Evolutionary conservation across 2,329 filamentous ascomycete species (phyloP).

Genomic region (Ramularia collo-cygni): DNA sequence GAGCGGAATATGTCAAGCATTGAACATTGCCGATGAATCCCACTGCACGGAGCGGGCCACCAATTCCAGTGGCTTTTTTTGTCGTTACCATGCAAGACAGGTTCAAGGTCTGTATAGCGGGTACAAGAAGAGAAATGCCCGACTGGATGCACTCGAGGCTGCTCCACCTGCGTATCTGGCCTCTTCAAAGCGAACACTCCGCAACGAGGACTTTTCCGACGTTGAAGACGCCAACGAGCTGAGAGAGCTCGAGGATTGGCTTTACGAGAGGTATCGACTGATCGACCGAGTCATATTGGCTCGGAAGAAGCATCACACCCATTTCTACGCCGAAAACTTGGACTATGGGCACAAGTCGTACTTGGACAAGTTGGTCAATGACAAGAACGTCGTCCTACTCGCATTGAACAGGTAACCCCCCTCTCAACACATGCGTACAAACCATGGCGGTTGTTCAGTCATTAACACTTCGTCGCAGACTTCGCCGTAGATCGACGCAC

Average conservation of each 20-base stretch:
- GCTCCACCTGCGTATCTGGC: constrained; percentile 35
- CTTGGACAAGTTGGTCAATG: constrained; percentile 32
- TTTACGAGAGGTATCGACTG: constrained; percentile 34
- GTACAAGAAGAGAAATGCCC: constrained; percentile 43
- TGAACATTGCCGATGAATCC: constrained; percentile 1
- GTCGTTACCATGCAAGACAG: constrained; percentile 37
- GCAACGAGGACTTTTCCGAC: constrained; percentile 36
- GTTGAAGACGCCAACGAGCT: constrained; percentile 34
- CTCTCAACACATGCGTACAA: too few species aligned
- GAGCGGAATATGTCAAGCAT: background rate
- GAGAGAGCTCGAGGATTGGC: constrained; percentile 35
- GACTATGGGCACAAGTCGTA: constrained; percentile 41
- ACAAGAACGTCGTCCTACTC: constrained; percentile 32
- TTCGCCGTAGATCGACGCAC: constrained; percentile 38
- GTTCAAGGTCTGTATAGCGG: constrained; percentile 43
- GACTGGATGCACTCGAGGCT: constrained; percentile 35
- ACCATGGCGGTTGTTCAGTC: too few species aligned
- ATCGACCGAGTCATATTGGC: constrained; percentile 38
- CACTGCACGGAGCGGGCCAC: constrained; percentile 3
- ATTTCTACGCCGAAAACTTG: constrained; percentile 38
- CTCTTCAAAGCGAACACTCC: constrained; percentile 28
- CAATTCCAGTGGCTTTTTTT: constrained; percentile 21
- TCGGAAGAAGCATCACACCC: constrained; percentile 37
- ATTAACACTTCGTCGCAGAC: constrained; percentile 12
- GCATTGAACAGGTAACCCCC: constrained; percentile 32